A percentile compares a stretch with the other conserved stretches of the same genome.
phyloP scores from a whole-genome alignment of 768 basidiomycete genomes.

The Boletus patriciae region DNA sequence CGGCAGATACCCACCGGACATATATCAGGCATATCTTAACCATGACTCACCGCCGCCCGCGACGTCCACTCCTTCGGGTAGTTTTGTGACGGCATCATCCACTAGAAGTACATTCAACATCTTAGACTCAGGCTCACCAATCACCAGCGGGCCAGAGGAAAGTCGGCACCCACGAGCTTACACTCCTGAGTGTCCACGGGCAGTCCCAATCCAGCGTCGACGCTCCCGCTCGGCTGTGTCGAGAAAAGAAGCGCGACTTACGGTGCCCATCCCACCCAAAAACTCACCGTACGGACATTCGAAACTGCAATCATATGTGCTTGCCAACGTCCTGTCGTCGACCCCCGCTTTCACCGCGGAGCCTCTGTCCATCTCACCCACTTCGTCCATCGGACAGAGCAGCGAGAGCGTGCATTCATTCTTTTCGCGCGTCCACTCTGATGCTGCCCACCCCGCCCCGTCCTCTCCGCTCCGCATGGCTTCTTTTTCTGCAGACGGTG shows the following conservation, averaged over 20 bases:
- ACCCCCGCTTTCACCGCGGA: slow-evolving; percentile 32
- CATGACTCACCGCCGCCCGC: slow-evolving; percentile 11
- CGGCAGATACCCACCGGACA: slow-evolving; percentile 34
- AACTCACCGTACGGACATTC: slow-evolving; percentile 36
- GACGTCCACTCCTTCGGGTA: slow-evolving; percentile 9
- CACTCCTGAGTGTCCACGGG: slow-evolving; percentile 10
- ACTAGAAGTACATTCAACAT: slow-evolving; percentile 26
- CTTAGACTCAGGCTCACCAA: slow-evolving; percentile 10
- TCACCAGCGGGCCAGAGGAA: slow-evolving; percentile 10
- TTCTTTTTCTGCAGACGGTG: slow-evolving; percentile 25
- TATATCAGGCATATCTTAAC: slow-evolving; percentile 29
- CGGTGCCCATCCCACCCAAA: slow-evolving; percentile 23
- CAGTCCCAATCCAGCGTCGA: slow-evolving; percentile 31
- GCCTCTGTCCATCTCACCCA: slow-evolving; percentile 26
- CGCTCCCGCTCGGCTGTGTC: slow-evolving; percentile 37
- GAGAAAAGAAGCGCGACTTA: slow-evolving; percentile 31
- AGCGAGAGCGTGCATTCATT: slow-evolving; percentile 30
- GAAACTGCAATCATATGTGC: slow-evolving; percentile 27
- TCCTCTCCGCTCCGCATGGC: slow-evolving; percentile 29
- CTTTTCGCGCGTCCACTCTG: slow-evolving; percentile 20
- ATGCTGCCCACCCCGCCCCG: slow-evolving; percentile 21
- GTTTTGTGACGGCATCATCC: slow-evolving; percentile 21
- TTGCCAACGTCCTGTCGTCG: slow-evolving; percentile 25
- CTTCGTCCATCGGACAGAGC: slow-evolving; percentile 26
- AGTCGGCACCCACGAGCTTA: slow-evolving; percentile 9